Conservation (phyloP, 1,139 yeast species). For the Hyphopichia wangnamkhiaoensis region DNA sequence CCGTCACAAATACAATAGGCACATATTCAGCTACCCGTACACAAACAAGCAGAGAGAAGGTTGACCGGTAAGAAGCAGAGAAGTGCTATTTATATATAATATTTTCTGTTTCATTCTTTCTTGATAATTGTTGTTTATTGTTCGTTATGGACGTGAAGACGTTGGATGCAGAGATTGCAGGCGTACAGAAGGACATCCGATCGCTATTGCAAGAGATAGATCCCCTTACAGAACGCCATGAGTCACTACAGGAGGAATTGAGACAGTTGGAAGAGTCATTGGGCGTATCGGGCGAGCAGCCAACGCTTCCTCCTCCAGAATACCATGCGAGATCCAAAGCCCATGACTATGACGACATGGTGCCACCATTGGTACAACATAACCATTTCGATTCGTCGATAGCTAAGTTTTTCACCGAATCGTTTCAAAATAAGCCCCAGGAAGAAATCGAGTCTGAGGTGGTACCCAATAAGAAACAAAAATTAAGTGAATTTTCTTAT, state of each 20-base stretch:
- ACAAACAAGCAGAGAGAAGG: background rate
- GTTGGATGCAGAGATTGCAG: conserved; percentile 1
- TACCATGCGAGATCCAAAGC: conserved; percentile 4
- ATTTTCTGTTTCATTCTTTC: too few species aligned
- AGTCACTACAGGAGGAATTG: conserved; percentile 3
- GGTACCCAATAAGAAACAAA: conserved; percentile 2
- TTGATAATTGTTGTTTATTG: background rate
- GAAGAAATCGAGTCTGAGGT: background rate
- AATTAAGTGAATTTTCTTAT: conserved; percentile 1
- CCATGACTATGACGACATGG: conserved; percentile 10
- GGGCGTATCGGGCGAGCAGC: background rate
- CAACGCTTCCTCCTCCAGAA: background rate
- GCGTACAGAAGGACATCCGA: conserved; percentile 2
- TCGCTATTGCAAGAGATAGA: conserved; percentile 5
- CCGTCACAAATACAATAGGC: too few species aligned
- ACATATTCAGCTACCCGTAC: too few species aligned
- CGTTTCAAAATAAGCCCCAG: background rate
- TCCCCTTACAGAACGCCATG: conserved; percentile 1
- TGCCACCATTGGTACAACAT: conserved; percentile 20
- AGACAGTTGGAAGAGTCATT: conserved; percentile 7
- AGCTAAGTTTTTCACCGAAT: conserved; percentile 20
- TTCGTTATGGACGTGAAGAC: conserved; percentile 1
- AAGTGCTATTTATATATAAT: background rate
- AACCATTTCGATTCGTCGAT: conserved; percentile 32
- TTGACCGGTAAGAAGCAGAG: background rate